phyloP scores from a whole-genome alignment of 2,329 filamentous ascomycete species.

The Camillea tinctor region DNA sequence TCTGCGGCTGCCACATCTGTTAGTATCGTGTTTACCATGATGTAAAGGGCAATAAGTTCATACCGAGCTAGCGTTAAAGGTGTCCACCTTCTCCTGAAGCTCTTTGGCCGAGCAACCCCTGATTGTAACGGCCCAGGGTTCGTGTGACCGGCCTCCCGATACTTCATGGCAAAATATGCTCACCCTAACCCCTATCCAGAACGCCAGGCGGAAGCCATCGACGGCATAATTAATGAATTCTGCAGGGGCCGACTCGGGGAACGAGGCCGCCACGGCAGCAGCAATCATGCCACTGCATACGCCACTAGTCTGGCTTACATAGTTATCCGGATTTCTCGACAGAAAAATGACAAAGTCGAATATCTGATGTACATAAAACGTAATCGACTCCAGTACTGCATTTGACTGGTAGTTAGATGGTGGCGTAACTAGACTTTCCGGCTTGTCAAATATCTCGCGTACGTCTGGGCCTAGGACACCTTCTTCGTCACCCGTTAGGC shows the following conservation, averaged over 20 bases:
- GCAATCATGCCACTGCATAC: not conserved
- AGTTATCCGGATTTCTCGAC: not conserved
- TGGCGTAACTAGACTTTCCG: not conserved
- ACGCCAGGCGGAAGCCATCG: conserved; percentile 9
- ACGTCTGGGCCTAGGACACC: not conserved
- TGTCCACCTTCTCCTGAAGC: not conserved
- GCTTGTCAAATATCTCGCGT: not conserved
- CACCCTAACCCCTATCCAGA: conserved; percentile 9
- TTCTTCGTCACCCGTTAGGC: not conserved
- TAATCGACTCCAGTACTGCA: not conserved
- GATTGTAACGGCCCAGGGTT: conserved; percentile 7
- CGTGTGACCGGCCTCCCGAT: not conserved
- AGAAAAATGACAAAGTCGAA: not conserved
- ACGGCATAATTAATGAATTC: conserved; percentile 6
- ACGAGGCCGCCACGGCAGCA: not conserved
- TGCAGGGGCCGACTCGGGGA: conserved; percentile 2
- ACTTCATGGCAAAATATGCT: not conserved
- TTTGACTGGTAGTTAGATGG: not conserved
- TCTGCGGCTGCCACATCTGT: not conserved
- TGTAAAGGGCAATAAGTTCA: not conserved
- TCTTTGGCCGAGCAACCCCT: conserved; percentile 4
- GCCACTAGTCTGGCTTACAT: not conserved
- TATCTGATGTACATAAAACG: not conserved
- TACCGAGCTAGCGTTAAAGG: not conserved
- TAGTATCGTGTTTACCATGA: not conserved